Percentiles rank a stretch among this genome's conserved stretches.
Evolutionary conservation across 73 alveolate genomes (phyloP).

Genomic region (Tetrahymena borealis): DNA sequence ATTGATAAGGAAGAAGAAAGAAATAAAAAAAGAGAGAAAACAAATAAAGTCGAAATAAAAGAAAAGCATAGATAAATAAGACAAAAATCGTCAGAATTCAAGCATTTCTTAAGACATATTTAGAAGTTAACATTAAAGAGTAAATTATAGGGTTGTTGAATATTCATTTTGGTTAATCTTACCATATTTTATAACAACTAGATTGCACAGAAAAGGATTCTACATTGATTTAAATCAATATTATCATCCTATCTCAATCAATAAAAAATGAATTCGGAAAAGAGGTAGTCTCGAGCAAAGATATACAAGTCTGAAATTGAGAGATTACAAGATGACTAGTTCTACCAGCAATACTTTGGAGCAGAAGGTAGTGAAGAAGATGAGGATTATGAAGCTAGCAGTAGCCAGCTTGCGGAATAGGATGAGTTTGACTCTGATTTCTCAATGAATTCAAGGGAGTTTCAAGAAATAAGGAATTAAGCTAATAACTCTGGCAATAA

Average conservation of each 20-base stretch:
- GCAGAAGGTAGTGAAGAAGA: not conserved
- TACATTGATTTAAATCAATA: not conserved
- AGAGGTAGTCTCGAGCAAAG: not conserved
- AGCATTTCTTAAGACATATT: not conserved
- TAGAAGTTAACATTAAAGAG: not conserved
- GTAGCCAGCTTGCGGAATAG: not conserved
- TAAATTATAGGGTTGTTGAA: not conserved
- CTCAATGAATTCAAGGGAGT: not conserved
- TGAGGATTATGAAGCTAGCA: not conserved
- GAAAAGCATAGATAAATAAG: not conserved
- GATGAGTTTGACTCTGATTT: not conserved
- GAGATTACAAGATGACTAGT: not conserved
- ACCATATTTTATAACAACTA: not conserved
- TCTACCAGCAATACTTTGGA: not conserved
- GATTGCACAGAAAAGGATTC: not conserved
- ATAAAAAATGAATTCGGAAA: not conserved
- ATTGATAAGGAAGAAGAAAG: not conserved
- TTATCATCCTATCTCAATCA: not conserved
- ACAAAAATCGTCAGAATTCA: not conserved
- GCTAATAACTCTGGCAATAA: not conserved
- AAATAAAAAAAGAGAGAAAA: not conserved
- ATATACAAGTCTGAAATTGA: not conserved
- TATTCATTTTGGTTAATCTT: not conserved
- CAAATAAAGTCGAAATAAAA: not conserved
- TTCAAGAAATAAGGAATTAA: not conserved